These are phyloP conservation scores for Xerocomus brunneocitrinus DNA, from an alignment of 768 basidiomycete genomes.

Conservation along the genomic window DNA sequence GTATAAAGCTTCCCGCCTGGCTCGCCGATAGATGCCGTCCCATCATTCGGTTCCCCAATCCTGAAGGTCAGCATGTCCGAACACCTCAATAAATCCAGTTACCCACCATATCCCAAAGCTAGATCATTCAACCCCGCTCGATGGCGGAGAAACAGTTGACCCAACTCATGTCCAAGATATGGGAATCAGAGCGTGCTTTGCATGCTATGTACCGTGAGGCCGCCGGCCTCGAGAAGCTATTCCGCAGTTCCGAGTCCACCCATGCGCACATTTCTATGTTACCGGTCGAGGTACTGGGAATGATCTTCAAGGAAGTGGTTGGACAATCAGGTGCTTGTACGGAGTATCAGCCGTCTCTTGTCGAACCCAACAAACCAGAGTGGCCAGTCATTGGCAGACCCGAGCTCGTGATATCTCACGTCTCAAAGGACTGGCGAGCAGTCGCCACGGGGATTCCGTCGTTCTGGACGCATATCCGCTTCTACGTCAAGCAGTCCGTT, in stretches of 20 bases:
- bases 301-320: slow-evolving; percentile 22
- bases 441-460: slow-evolving; percentile 35
- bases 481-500: slow-evolving; percentile 24
- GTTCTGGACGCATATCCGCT: slow-evolving; percentile 36
- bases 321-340: slow-evolving; percentile 1
- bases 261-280: slow-evolving; percentile 15
- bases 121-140: slow-evolving; percentile 12
- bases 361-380: slow-evolving; percentile 3
- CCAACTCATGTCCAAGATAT: slow-evolving; percentile 17
- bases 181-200: slow-evolving; percentile 16
- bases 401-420: slow-evolving; percentile 36
- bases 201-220: slow-evolving; percentile 19
- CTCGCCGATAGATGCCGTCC: background rate
- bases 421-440: slow-evolving; percentile 41
- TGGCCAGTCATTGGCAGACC: slow-evolving; percentile 17
- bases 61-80: slow-evolving; percentile 10
- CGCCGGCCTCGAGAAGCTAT: slow-evolving; percentile 5
- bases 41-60: background rate
- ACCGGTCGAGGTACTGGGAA: slow-evolving; percentile 25
- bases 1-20: slow-evolving; percentile 12
- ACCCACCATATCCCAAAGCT: background rate
- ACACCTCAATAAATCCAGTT: background rate
- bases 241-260: background rate
- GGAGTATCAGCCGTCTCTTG: background rate
- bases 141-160: slow-evolving; percentile 13